Percentiles rank a stretch among this genome's conserved stretches.
Evolutionary conservation across 768 basidiomycete species (phyloP).

Genomic region (Tephrocybe sp.): DNA sequence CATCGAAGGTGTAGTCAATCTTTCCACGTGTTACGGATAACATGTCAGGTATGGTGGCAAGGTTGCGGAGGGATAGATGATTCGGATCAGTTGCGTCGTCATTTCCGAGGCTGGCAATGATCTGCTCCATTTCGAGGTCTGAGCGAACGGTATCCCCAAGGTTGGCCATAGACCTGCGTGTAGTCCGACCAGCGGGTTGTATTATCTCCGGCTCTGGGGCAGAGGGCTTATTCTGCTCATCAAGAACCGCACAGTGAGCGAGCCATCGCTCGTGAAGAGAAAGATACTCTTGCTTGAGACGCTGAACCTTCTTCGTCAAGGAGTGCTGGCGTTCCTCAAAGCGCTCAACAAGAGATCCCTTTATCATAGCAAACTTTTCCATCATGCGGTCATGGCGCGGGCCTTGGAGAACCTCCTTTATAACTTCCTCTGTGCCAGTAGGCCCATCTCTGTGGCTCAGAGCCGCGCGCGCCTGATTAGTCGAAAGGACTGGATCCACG

Average conservation of each 20-base stretch:
- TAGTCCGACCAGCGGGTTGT: slow-evolving; percentile 55
- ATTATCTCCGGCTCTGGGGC: slow-evolving; percentile 39
- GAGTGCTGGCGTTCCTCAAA: slow-evolving; percentile 53
- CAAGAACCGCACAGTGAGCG: slow-evolving; percentile 67
- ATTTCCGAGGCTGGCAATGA: slow-evolving; percentile 90
- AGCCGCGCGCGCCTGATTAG: slow-evolving; percentile 51
- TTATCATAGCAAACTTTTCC: slow-evolving; percentile 38
- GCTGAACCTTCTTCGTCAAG: slow-evolving; percentile 53
- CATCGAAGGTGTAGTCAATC: slow-evolving; percentile 71
- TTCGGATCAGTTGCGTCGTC: slow-evolving; percentile 94
- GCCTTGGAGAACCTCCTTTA: slow-evolving; percentile 47
- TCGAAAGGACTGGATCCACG: slow-evolving; percentile 60
- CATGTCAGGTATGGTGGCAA: slow-evolving; percentile 92
- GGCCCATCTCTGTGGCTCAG: slow-evolving; percentile 26
- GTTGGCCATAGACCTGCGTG: slow-evolving; percentile 68
- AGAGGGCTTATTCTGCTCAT: slow-evolving; percentile 51
- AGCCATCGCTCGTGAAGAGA: slow-evolving; percentile 72
- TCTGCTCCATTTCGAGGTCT: slow-evolving; percentile 96
- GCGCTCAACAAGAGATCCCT: slow-evolving; percentile 51
- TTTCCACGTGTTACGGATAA: slow-evolving; percentile 63
- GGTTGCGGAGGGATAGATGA: slow-evolving; percentile 80
- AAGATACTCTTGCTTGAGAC: slow-evolving; percentile 66
- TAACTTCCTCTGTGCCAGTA: slow-evolving; percentile 37
- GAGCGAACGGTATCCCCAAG: slow-evolving; percentile 90
- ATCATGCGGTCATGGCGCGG: slow-evolving; percentile 32